These are phyloP conservation scores for Eucalyptus sp. DNA, from an alignment of 345 rosid genomes.

Conservation along the genomic window DNA sequence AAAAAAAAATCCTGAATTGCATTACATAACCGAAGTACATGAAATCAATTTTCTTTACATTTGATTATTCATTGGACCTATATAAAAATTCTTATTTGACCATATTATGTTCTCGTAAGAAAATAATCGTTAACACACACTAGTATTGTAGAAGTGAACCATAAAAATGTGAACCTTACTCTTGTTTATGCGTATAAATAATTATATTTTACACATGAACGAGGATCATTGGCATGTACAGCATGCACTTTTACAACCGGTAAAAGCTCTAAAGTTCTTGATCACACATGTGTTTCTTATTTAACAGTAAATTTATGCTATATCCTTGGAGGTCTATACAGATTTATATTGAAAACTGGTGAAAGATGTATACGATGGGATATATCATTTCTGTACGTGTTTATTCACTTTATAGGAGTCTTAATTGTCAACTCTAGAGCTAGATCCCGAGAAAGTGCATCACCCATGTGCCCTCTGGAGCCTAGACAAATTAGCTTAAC, in stretches of 20 bases:
- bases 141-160: not conserved
- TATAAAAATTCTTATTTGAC: not conserved
- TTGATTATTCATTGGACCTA: not conserved
- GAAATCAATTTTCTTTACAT: not conserved
- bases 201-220: not conserved
- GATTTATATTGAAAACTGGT: not conserved
- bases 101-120: not conserved
- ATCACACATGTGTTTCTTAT: not conserved
- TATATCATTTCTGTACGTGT: not conserved
- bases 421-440: not conserved
- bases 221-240: not conserved
- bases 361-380: not conserved
- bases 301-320: not conserved
- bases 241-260: not conserved
- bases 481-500: not conserved
- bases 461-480: not conserved
- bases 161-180: not conserved
- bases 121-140: not conserved
- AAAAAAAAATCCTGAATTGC: not conserved
- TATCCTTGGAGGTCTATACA: not conserved
- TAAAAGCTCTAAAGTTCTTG: not conserved
- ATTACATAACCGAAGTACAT: not conserved
- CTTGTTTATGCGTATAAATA: not conserved
- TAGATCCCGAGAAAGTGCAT: not conserved
- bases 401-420: not conserved